A percentile compares a stretch with the other conserved stretches of the same genome.
phyloP scores from a whole-genome alignment of 2,329 filamentous ascomycete species.

The Cryphonectria radicalis region DNA sequence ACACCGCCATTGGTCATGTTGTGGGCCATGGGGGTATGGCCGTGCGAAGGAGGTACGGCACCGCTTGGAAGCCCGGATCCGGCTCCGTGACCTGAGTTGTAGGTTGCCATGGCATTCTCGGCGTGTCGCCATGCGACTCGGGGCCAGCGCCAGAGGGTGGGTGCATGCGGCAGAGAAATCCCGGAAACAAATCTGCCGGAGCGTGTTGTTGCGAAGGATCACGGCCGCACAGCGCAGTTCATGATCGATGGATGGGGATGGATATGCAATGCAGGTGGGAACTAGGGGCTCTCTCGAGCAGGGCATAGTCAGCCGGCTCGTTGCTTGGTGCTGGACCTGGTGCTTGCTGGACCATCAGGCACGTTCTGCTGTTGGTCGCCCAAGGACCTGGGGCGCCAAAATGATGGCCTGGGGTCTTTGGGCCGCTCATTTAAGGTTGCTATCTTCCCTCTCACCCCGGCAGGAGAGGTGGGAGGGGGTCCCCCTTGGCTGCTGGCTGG shows the following conservation, averaged over 20 bases:
- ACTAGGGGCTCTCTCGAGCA: neutral
- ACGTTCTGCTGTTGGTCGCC: neutral
- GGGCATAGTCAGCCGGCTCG: slow-evolving; percentile 6
- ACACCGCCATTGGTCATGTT: slow-evolving; percentile 24
- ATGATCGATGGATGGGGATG: neutral
- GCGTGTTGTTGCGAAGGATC: slow-evolving; percentile 5
- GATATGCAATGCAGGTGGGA: slow-evolving; percentile 7
- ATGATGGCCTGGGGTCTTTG: neutral
- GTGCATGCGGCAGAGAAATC: slow-evolving; percentile 5
- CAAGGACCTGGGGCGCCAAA: neutral
- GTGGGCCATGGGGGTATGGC: slow-evolving; percentile 16
- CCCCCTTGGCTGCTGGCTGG: neutral
- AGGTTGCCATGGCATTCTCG: slow-evolving; percentile 61
- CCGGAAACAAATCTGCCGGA: slow-evolving; percentile 5
- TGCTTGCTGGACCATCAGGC: neutral
- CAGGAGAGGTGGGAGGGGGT: neutral
- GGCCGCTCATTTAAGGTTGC: slow-evolving; percentile 7
- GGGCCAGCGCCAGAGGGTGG: slow-evolving; percentile 10
- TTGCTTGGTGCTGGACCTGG: neutral
- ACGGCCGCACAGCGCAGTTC: slow-evolving; percentile 3
- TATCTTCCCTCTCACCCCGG: slow-evolving; percentile 18
- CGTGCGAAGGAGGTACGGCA: slow-evolving; percentile 19
- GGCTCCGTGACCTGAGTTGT: slow-evolving; percentile 54
- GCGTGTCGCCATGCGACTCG: slow-evolving; percentile 31
- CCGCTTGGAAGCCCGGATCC: slow-evolving; percentile 28